Evolutionary conservation across 371 early-diverging fungal genomes (phyloP), one percentile per base, ranked within the genome.

Genomic region (Coemansia sp.): DNA sequence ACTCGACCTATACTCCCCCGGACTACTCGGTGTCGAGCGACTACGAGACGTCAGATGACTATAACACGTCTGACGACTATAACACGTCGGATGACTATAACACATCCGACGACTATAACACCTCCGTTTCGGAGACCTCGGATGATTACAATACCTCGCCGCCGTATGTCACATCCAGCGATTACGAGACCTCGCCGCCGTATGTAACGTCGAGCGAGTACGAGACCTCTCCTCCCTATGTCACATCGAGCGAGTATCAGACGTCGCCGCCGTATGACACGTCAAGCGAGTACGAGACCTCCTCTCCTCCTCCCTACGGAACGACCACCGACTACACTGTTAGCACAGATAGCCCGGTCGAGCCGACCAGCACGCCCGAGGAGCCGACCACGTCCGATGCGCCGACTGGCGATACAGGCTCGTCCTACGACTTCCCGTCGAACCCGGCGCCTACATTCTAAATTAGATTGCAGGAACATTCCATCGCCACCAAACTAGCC

Each of bases 211-310:
- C 60, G 29, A 54, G 54, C 47, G 51, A 51, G 31, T 55, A 42
- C 18, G 42, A 62, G n/a, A 40, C 43, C 18, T 44, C 60, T 0
- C 29, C 50, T 8, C n/a, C 14, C 11, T 29, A 50, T 5, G 24
- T 16, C 6, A 38, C 55, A 7, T 39, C 55, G 29, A 39, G 16
- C 42, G 37, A 55, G 7, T 39, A 55, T 39, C 18, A 14, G 3
- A 24, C 40, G 0, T 39, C 55, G 1, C 18, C 31, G 16, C 24
- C 39, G 3, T 38, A 53, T 10, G 33, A 36, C 34, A 47, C 58
- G 8, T 36, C 58, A 31, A 40, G 38, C n/a, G 48, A 48, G 31
- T 50, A 64, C n/a, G 64, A 57, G 40, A 34, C 56, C 2, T 38
- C 62, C 6, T 29, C 55, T 4, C 12, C 47, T 29, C 33, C 2